phyloP scores from a whole-genome alignment of 768 basidiomycete genomes.

The Tricholoma terreum region DNA sequence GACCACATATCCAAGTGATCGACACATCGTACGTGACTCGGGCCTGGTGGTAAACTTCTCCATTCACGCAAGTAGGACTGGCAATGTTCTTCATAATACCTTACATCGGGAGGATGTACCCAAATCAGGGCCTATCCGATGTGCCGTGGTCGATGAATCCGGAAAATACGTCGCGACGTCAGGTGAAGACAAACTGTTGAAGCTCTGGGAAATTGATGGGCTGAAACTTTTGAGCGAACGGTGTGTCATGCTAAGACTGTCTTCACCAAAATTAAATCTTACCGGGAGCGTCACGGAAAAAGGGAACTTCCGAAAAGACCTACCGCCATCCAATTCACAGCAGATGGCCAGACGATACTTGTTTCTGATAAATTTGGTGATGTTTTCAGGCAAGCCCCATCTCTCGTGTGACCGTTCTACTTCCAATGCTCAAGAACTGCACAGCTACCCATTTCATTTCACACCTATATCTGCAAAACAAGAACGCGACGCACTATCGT shows the following conservation, averaged over 20 bases:
- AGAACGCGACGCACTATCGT: conserved; percentile 41
- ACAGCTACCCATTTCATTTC: conserved; percentile 61
- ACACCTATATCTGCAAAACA: conserved; percentile 27
- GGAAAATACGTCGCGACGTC: conserved; percentile 54
- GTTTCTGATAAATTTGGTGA: conserved; percentile 96
- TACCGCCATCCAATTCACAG: conserved; percentile 64
- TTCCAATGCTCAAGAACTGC: neutral
- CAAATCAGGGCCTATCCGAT: conserved; percentile 58
- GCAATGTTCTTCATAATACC: conserved; percentile 47
- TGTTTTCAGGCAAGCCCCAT: conserved; percentile 63
- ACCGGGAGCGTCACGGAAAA: neutral
- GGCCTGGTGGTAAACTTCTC: neutral
- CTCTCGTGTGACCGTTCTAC: neutral
- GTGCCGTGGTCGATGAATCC: conserved; percentile 47
- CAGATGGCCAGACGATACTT: conserved; percentile 61
- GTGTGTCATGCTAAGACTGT: conserved; percentile 34
- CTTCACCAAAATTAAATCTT: neutral
- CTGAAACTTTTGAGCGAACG: conserved; percentile 59
- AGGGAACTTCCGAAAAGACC: conserved; percentile 86
- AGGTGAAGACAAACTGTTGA: conserved; percentile 80
- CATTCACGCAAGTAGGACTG: conserved; percentile 40
- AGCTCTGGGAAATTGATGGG: conserved; percentile 64
- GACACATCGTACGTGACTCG: conserved; percentile 45
- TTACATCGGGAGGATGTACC: conserved; percentile 27
- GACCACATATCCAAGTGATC: conserved; percentile 59